Evolutionary conservation across 805 yeast genomes (phyloP).

Genomic region (Lachancea meyersii): DNA sequence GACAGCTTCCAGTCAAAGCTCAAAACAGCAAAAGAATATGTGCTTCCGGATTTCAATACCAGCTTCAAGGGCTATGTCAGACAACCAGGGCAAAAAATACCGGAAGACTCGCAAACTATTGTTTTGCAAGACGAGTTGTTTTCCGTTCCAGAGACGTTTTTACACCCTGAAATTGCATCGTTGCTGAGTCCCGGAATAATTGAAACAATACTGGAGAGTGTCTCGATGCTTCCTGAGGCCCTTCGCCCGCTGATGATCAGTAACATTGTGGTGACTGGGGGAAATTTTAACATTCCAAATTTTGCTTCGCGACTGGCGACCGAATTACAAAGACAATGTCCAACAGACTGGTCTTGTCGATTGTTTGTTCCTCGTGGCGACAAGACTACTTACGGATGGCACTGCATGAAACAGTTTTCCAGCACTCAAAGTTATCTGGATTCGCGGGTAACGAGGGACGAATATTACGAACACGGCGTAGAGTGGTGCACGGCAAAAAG

Average conservation of each 20-base stretch:
- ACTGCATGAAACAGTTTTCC: slow-evolving; percentile 46
- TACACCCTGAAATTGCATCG: slow-evolving; percentile 78
- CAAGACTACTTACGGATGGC: slow-evolving; percentile 50
- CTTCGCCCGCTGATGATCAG: slow-evolving; percentile 69
- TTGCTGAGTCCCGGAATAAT: slow-evolving; percentile 74
- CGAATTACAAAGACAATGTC: slow-evolving; percentile 62
- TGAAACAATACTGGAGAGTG: slow-evolving; percentile 60
- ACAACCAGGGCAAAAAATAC: slow-evolving; percentile 30
- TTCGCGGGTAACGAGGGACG: slow-evolving; percentile 64
- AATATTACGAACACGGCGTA: slow-evolving; percentile 78
- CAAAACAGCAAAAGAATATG: slow-evolving; percentile 53
- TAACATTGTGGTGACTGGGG: slow-evolving; percentile 79
- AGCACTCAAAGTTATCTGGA: slow-evolving; percentile 36
- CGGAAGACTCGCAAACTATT: slow-evolving; percentile 57
- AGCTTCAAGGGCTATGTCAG: slow-evolving; percentile 69
- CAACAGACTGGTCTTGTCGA: slow-evolving; percentile 62
- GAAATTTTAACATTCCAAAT: slow-evolving; percentile 66
- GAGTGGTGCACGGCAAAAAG: slow-evolving; percentile 40
- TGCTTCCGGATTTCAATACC: slow-evolving; percentile 81
- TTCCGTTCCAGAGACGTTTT: slow-evolving; percentile 77
- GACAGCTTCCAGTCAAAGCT: slow-evolving; percentile 28
- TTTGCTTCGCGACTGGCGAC: slow-evolving; percentile 52
- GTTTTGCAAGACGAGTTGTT: slow-evolving; percentile 78
- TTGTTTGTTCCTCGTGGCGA: slow-evolving; percentile 33
- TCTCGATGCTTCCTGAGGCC: slow-evolving; percentile 66